Percentiles rank a stretch among this genome's conserved stretches.
phyloP scores from a whole-genome alignment of 23 red algal genomes.

The Chondrus crispus region DNA sequence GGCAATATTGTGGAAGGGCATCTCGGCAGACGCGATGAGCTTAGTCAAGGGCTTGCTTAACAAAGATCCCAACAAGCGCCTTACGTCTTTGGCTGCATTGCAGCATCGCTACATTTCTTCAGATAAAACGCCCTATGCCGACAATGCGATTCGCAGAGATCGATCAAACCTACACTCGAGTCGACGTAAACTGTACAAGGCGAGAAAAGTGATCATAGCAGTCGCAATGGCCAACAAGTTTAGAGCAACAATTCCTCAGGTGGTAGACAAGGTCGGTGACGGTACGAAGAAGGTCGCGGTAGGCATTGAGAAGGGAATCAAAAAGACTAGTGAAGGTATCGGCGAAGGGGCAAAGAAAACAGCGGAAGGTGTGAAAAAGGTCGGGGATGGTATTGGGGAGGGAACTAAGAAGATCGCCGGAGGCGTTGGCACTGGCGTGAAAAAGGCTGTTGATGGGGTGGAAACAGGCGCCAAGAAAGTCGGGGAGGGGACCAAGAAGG shows the following conservation, averaged over 20 bases:
- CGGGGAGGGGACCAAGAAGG: slow-evolving; percentile 40
- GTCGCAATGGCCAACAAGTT: slow-evolving; percentile 64
- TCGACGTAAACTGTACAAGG: slow-evolving; percentile 49
- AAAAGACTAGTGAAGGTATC: not conserved
- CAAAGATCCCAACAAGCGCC: slow-evolving; percentile 63
- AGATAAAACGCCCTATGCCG: not conserved
- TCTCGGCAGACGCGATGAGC: slow-evolving; percentile 50
- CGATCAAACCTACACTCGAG: slow-evolving; percentile 68
- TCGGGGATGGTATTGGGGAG: slow-evolving; percentile 22
- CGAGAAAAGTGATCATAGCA: slow-evolving; percentile 58
- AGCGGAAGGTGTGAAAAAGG: slow-evolving; percentile 24
- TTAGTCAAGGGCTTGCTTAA: slow-evolving; percentile 63
- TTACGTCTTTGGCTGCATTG: slow-evolving; percentile 57
- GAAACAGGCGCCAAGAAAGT: slow-evolving; percentile 26
- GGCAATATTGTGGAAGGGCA: slow-evolving; percentile 46
- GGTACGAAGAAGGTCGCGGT: slow-evolving; percentile 47
- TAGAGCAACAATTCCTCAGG: slow-evolving; percentile 57
- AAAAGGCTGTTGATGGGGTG: not conserved
- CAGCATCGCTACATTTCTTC: slow-evolving; percentile 63
- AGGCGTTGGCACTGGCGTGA: not conserved
- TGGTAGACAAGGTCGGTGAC: slow-evolving; percentile 53
- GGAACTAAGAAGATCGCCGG: slow-evolving; percentile 3
- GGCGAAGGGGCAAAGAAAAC: slow-evolving; percentile 41
- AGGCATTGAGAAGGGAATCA: slow-evolving; percentile 42
- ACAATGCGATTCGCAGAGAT: slow-evolving; percentile 53